phyloP scores from a whole-genome alignment of 164 flowering plant species.

The Kingdonia uniflora region DNA sequence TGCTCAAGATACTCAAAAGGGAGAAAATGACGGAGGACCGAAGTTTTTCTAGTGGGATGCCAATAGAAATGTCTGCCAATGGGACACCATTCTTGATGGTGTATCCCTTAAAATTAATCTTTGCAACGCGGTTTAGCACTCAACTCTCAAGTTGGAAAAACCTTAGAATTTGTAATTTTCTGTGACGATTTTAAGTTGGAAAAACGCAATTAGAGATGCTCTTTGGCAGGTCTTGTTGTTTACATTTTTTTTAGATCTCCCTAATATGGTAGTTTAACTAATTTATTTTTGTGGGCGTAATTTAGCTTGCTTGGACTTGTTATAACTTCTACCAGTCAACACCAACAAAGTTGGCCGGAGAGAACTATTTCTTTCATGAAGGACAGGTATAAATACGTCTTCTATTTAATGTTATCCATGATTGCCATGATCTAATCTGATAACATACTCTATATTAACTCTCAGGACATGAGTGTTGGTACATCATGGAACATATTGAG shows the following conservation, averaged over 20 bases:
- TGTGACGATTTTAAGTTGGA: no score
- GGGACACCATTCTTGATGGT: no score
- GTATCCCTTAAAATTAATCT: no score
- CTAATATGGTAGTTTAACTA: neutral
- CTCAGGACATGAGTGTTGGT: constrained; percentile 91
- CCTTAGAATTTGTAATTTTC: no score
- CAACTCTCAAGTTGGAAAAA: no score
- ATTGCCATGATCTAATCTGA: neutral
- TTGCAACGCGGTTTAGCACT: no score
- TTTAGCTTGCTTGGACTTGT: constrained; percentile 96
- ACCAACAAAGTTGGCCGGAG: constrained; percentile 96
- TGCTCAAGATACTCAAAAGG: no score
- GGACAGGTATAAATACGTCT: constrained; percentile 49
- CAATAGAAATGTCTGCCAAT: no score
- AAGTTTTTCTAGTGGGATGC: no score
- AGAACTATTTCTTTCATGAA: constrained; percentile 70
- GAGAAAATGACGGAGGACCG: no score
- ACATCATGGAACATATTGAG: constrained; percentile 99
- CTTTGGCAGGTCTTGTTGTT: no score
- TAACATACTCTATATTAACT: constrained; percentile 4
- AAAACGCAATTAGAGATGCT: no score
- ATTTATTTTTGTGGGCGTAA: neutral
- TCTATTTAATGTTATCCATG: neutral
- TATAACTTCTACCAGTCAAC: constrained; percentile 95
- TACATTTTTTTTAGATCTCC: neutral